Evolutionary conservation across 1,284 basidiomycete genomes (phyloP).

Genomic region (Afroboletus lepidellus): DNA sequence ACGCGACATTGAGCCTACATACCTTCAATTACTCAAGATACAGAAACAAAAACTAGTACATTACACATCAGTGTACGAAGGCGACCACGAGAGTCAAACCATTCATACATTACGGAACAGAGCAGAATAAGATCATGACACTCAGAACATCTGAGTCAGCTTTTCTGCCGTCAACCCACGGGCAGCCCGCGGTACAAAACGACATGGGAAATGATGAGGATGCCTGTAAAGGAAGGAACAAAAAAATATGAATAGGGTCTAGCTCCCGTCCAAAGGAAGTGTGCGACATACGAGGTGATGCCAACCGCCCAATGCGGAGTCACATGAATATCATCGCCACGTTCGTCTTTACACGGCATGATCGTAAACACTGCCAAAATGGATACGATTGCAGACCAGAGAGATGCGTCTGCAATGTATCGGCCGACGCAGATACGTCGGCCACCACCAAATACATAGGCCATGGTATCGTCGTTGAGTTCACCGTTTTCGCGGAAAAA

Average conservation of each 20-base stretch:
- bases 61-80: too few relatives aligned
- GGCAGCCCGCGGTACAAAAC: slow-evolving; percentile 22
- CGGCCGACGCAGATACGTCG: slow-evolving; percentile 35
- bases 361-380: slow-evolving; percentile 33
- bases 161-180: slow-evolving; percentile 18
- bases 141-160: slow-evolving; percentile 20
- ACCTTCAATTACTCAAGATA: too few relatives aligned
- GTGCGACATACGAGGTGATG: slow-evolving; percentile 29
- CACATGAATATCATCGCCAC: slow-evolving; percentile 28
- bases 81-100: too few relatives aligned
- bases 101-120: too few relatives aligned
- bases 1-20: too few relatives aligned
- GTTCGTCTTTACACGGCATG: slow-evolving; percentile 24
- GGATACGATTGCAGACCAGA: slow-evolving; percentile 34
- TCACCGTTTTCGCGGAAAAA: slow-evolving; percentile 21
- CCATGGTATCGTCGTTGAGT: slow-evolving; percentile 25
- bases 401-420: slow-evolving; percentile 32
- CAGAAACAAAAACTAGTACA: too few relatives aligned
- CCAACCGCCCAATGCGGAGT: slow-evolving; percentile 23
- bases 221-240: slow-evolving; percentile 16
- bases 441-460: slow-evolving; percentile 25
- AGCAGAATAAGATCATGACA: not conserved
- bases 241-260: not conserved
- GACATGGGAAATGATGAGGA: slow-evolving; percentile 27
- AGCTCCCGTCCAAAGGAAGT: too few relatives aligned